Percentiles rank a stretch among this genome's conserved stretches.
Conservation (phyloP, 2,329 filamentous ascomycete genomes). For the Calonectria multiphialidica region DNA sequence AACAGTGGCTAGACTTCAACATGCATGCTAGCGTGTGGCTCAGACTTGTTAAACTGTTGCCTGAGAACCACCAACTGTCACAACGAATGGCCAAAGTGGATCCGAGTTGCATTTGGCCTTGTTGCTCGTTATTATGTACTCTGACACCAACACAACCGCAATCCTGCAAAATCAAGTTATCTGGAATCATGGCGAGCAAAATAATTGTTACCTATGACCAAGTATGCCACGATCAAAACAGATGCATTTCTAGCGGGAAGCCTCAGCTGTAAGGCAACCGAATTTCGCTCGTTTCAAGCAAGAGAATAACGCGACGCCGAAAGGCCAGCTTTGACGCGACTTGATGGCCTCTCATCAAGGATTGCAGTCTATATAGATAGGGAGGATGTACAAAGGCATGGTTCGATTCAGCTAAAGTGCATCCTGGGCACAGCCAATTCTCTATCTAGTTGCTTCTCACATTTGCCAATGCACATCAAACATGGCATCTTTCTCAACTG, state of each 20-base stretch:
- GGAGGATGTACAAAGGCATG: background rate
- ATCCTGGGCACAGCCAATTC: background rate
- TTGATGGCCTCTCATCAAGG: background rate
- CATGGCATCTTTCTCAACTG: no score
- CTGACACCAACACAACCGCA: background rate
- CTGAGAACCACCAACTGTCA: background rate
- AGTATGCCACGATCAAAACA: background rate
- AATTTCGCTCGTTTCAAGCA: background rate
- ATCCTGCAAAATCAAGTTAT: background rate
- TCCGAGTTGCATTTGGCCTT: no score
- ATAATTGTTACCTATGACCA: background rate
- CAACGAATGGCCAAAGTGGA: no score
- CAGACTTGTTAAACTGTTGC: slow-evolving; percentile 5
- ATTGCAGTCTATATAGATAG: background rate
- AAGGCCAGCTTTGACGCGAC: no score
- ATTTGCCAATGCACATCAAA: no score
- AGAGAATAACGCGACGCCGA: background rate
- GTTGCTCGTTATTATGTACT: no score
- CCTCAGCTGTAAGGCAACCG: background rate
- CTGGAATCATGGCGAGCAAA: background rate
- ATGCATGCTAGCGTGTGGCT: background rate
- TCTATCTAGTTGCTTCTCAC: background rate
- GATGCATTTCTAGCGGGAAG: background rate
- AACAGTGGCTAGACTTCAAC: background rate
- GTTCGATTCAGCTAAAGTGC: background rate